Evolutionary conservation across 2,329 filamentous ascomycete genomes (phyloP).

Genomic region (Sodiomyces alkalinus): DNA sequence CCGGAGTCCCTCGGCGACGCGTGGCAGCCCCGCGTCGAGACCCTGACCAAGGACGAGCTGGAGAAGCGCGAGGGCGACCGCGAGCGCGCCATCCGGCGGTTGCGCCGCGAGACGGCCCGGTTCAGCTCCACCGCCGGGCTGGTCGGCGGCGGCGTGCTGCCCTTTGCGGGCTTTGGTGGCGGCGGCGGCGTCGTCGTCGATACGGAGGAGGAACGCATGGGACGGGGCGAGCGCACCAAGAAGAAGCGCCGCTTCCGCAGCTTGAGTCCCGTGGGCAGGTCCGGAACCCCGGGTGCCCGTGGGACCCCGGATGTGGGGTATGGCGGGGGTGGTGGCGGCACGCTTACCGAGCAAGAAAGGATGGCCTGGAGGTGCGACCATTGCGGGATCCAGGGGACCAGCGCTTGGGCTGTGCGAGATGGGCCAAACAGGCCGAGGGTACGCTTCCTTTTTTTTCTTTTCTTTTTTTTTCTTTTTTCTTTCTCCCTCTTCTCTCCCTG

Average conservation of each 20-base stretch:
- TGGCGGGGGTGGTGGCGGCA: conserved; percentile 50
- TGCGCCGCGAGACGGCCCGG: conserved; percentile 79
- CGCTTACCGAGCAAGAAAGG: conserved; percentile 64
- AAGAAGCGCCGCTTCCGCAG: conserved; percentile 90
- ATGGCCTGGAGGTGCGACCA: conserved; percentile 76
- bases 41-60: conserved; percentile 85
- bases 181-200: conserved; percentile 29
- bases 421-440: conserved; percentile 75
- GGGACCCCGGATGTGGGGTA: conserved; percentile 70
- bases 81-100: conserved; percentile 73
- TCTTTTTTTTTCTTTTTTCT: no score
- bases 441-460: conserved; percentile 20
- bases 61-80: conserved; percentile 92
- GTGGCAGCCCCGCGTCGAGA: conserved; percentile 73
- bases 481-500: no score
- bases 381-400: conserved; percentile 74
- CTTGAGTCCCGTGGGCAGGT: conserved; percentile 61
- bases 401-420: conserved; percentile 90
- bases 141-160: conserved; percentile 59
- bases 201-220: conserved; percentile 68
- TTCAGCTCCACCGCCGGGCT: conserved; percentile 81
- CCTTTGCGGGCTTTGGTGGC: conserved; percentile 37
- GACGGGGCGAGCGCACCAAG: conserved; percentile 81
- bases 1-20: conserved; percentile 74
- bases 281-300: conserved; percentile 51